phyloP scores from a whole-genome alignment of 805 yeast genomes.

The Candida stauntonica region DNA sequence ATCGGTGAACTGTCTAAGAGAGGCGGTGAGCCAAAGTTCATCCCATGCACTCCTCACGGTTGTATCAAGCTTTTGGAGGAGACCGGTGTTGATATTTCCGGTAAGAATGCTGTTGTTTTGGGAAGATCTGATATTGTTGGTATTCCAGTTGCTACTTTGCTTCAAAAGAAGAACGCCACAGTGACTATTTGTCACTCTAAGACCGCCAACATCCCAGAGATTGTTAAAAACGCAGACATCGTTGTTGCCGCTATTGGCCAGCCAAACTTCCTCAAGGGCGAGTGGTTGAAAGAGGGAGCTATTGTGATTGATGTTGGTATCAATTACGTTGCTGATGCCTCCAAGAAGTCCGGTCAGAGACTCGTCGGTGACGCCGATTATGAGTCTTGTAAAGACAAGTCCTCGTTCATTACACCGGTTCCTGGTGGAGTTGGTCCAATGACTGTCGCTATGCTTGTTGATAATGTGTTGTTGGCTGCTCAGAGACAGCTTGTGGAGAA shows the following conservation, averaged over 20 bases:
- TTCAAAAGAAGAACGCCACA: conserved; percentile 68
- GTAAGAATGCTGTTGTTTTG: conserved; percentile 75
- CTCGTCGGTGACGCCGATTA: conserved; percentile 79
- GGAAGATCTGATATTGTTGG: conserved; percentile 89
- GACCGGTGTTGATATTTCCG: conserved; percentile 51
- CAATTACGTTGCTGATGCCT: conserved; percentile 62
- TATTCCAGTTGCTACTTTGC: conserved; percentile 67
- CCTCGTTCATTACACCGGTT: conserved; percentile 75
- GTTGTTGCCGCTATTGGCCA: conserved; percentile 76
- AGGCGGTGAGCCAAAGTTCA: conserved; percentile 64
- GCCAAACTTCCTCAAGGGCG: conserved; percentile 67
- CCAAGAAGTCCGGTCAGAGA: conserved; percentile 64
- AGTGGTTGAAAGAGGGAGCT: conserved; percentile 65
- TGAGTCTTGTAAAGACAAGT: conserved; percentile 47
- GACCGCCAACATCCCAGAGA: conserved; percentile 48
- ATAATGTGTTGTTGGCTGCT: conserved; percentile 69
- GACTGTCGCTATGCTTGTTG: conserved; percentile 81
- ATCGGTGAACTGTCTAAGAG: conserved; percentile 74
- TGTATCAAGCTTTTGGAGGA: conserved; percentile 59
- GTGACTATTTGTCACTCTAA: conserved; percentile 73
- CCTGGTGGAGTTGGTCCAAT: conserved; percentile 94
- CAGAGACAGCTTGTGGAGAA: conserved; percentile 36
- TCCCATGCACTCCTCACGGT: conserved; percentile 86
- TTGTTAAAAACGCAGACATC: conserved; percentile 62
- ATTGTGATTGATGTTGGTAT: conserved; percentile 82